A percentile compares a stretch with the other conserved stretches of the same genome.
phyloP scores from a whole-genome alignment of 257 asterid genomes.

The Rubia yunnanensis region DNA sequence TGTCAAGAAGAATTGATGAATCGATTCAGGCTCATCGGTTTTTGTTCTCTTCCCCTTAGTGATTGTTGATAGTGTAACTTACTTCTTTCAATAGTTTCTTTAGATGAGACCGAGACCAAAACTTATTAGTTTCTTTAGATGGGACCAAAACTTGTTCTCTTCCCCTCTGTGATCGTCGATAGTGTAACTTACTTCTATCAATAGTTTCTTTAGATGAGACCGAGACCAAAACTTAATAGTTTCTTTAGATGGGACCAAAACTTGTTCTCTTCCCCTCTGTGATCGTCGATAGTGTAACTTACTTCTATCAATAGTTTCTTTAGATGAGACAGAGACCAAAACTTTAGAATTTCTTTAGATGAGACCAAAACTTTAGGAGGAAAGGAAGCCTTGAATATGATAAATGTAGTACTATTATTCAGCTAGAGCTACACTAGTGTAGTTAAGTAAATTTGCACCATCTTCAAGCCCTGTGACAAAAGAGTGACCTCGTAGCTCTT shows the following conservation, averaged over 20 bases:
- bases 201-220: background rate
- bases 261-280: background rate
- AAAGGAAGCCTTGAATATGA: background rate
- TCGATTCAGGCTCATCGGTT: background rate
- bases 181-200: background rate
- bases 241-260: background rate
- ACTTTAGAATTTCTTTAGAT: background rate
- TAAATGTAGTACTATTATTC: background rate
- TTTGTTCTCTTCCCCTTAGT: background rate
- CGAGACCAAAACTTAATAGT: no score
- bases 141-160: background rate
- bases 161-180: background rate
- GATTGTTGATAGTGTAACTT: background rate
- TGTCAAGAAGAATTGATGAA: background rate
- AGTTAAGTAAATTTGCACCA: background rate
- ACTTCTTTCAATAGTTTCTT: background rate
- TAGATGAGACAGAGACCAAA: no score
- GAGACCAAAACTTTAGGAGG: background rate
- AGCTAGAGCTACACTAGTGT: background rate
- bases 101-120: no score
- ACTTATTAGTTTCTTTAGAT: background rate
- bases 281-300: background rate
- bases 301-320: background rate
- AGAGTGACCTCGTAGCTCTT: conserved; percentile 42
- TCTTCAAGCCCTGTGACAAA: conserved; percentile 21